Evolutionary conservation across 371 early-diverging fungal species (phyloP).

Genomic region (Rhizopus delemar): DNA sequence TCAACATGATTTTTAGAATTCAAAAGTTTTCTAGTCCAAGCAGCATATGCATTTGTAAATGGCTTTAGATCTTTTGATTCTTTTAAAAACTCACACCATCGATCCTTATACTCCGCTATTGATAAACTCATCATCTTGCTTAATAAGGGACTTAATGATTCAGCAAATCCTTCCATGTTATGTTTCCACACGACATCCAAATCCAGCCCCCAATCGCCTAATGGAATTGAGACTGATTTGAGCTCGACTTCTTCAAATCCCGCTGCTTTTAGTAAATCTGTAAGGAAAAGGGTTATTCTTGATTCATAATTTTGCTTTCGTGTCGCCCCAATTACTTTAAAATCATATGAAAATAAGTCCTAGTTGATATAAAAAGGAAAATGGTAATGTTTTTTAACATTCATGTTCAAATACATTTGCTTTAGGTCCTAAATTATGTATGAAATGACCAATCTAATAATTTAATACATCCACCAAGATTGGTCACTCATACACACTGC

Average conservation of each 20-base stretch:
- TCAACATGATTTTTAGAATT: slow-evolving; percentile 4
- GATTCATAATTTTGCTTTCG: slow-evolving; percentile 24
- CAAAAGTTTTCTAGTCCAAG: slow-evolving; percentile 31
- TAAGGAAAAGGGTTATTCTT: slow-evolving; percentile 22
- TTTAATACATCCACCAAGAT: slow-evolving; percentile 39
- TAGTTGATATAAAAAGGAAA: not conserved
- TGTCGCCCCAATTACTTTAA: slow-evolving; percentile 16
- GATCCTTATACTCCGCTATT: slow-evolving; percentile 8
- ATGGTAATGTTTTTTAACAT: slow-evolving; percentile 7
- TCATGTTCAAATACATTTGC: slow-evolving; percentile 14
- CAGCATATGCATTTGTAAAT: slow-evolving; percentile 32
- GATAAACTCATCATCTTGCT: slow-evolving; percentile 16
- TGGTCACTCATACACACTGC: slow-evolving; percentile 22
- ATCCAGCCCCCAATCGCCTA: slow-evolving; percentile 38
- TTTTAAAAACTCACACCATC: slow-evolving; percentile 16
- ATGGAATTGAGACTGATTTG: slow-evolving; percentile 27
- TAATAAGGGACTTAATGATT: slow-evolving; percentile 25
- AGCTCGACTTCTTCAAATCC: slow-evolving; percentile 26
- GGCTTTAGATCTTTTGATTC: slow-evolving; percentile 24
- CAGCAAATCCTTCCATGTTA: slow-evolving; percentile 30
- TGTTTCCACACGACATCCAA: slow-evolving; percentile 35
- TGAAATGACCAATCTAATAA: slow-evolving; percentile 33
- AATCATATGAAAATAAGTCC: not conserved
- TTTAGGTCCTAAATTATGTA: slow-evolving; percentile 13
- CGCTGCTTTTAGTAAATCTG: slow-evolving; percentile 15